Conservation (phyloP, 2,329 filamentous ascomycete species). For the Beauveria rudraprayagi region DNA sequence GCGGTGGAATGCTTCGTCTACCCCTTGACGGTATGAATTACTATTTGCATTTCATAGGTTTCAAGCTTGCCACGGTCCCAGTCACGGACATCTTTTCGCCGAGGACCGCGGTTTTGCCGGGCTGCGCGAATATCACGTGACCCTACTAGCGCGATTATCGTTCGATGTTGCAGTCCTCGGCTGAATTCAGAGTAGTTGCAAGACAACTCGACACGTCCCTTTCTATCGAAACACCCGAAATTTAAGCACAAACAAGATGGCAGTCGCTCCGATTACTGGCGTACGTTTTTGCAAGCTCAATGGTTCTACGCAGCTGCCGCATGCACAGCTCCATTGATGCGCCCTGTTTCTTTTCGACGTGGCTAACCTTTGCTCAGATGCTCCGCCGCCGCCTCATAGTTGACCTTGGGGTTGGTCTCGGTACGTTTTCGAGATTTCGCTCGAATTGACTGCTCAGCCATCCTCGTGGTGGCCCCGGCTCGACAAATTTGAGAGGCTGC, state of each 20-base stretch:
- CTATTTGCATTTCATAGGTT: constrained; percentile 16
- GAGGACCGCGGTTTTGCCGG: constrained; percentile 17
- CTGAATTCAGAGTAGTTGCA: constrained; percentile 8
- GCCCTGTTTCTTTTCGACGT: neutral
- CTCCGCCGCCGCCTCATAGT: constrained; percentile 51
- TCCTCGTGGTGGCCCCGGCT: neutral
- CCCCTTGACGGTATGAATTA: constrained; percentile 19
- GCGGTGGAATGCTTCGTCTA: constrained; percentile 15
- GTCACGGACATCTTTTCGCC: constrained; percentile 12
- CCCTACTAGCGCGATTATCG: constrained; percentile 27
- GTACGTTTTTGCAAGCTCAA: constrained; percentile 38
- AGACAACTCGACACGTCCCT: constrained; percentile 16
- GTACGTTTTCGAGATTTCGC: constrained; percentile 32
- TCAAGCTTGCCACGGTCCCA: neutral
- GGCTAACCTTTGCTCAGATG: constrained; percentile 41
- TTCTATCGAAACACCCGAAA: constrained; percentile 18
- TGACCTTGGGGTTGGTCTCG: constrained; percentile 47
- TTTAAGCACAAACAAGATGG: constrained; percentile 34
- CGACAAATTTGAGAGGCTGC: neutral
- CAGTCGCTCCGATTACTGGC: constrained; percentile 50
- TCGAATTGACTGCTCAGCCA: neutral
- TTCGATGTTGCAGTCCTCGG: constrained; percentile 17
- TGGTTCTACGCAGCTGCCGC: constrained; percentile 16
- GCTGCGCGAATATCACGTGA: constrained; percentile 15
- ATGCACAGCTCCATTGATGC: neutral